Base-by-base conservation (phyloP, 768 basidiomycete genomes). In the Butyriboletus loyo region DNA sequence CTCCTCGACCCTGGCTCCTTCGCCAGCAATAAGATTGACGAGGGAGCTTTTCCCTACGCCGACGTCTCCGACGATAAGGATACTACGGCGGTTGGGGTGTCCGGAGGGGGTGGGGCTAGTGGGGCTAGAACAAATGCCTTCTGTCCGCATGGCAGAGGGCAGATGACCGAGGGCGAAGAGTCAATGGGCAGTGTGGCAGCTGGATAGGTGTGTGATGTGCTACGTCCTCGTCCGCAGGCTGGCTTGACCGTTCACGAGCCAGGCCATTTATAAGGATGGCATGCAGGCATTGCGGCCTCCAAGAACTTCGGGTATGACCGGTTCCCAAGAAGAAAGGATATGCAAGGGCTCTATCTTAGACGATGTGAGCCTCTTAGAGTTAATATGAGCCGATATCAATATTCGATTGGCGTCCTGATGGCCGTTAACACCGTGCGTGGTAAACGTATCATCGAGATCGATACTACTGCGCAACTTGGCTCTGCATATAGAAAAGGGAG, bases 11-110 rank as follows among this genome's bases (percentile, higher is more conserved):
- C n/a, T n/a, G n/a, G n/a, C n/a, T n/a, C n/a, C 31, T 5, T 44
- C 13, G 30, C 65, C 69, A 2, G 59, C 55, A 30, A 77, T 57
- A 59, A 77, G 69, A 52, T 77, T 77, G 48, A 77, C 56, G 39
- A 76, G 63, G 6, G 72, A 73, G 52, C 75, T 76, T 54, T 77
- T 77, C 10, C 71, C 70, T 19, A 59, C 53, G 25, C 66, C 66
- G 17, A 68, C 58, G 34, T 67, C 66, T 31, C 66, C 66, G 11
- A 67, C 51, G 31, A 67, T 67, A 34, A 67, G 49, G 44, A 68
- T 35, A 35, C 68, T 66, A 13, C 64, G 64, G 32, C 49, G 64
- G 22, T n/a, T 43, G 36, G 46, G 41, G 6, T 19, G 22, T 4
- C 59, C 53, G 30, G 49, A 48, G 40, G 30, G 5, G 39, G 44